Percentiles rank a stretch among this genome's conserved stretches.
Evolutionary conservation across 495 filamentous ascomycete species (phyloP).

Genomic region (Amphirosellinia nigrospora): DNA sequence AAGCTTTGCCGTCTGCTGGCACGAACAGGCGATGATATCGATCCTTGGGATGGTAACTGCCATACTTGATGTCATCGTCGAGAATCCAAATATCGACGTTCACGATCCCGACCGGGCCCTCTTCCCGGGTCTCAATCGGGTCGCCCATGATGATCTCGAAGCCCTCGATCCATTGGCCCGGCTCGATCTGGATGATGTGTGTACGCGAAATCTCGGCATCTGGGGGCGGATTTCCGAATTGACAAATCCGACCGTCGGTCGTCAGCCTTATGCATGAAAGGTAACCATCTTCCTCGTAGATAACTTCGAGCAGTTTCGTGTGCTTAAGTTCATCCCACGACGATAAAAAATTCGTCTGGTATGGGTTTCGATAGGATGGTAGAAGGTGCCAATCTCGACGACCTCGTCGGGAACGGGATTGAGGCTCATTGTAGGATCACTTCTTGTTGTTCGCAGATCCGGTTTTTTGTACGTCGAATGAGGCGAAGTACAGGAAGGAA

Average conservation of each 20-base stretch:
- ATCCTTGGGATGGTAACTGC: background rate
- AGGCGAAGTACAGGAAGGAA: background rate
- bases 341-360: background rate
- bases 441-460: background rate
- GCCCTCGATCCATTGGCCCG: conserved; percentile 7
- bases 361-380: background rate
- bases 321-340: conserved; percentile 4
- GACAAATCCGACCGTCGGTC: background rate
- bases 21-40: conserved; percentile 2
- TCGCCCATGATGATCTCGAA: background rate
- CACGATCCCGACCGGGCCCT: conserved; percentile 3
- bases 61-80: background rate
- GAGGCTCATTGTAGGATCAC: conserved; percentile 2
- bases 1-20: conserved; percentile 4
- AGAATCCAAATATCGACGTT: conserved; percentile 10
- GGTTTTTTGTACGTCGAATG: background rate
- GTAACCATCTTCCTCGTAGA: conserved; percentile 14
- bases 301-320: background rate
- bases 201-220: conserved; percentile 2
- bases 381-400: conserved; percentile 12
- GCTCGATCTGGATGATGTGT: background rate
- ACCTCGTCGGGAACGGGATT: background rate
- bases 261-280: conserved; percentile 4
- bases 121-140: conserved; percentile 16
- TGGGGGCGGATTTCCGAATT: conserved; percentile 4